These are phyloP conservation scores for Pythium pyrilobum DNA, from an alignment of 352 stramenopile species.

Conservation along the genomic window DNA sequence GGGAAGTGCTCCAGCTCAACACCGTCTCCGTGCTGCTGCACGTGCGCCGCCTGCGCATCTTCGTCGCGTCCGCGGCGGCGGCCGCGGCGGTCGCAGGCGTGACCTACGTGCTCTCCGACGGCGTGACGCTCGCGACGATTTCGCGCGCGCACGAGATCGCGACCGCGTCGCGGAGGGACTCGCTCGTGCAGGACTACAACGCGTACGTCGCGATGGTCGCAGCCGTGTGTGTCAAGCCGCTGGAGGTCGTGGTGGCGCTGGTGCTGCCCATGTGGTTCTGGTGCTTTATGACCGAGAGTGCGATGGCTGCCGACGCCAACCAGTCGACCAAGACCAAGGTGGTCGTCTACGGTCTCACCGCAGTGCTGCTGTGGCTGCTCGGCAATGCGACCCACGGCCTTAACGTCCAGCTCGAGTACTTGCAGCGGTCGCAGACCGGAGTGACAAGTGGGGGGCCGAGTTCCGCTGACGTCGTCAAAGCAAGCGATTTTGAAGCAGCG, in stretches of 20 bases:
- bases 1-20: constrained; percentile 19
- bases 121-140: constrained; percentile 11
- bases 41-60: constrained; percentile 11
- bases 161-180: background rate
- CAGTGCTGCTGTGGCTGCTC: constrained; percentile 55
- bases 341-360: constrained; percentile 22
- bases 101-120: constrained; percentile 1
- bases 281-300: constrained; percentile 43
- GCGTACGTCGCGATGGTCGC: constrained; percentile 34
- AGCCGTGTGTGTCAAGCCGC: constrained; percentile 35
- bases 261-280: constrained; percentile 49
- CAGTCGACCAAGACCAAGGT: constrained; percentile 18
- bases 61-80: background rate
- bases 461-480: background rate
- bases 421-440: background rate
- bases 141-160: background rate
- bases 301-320: constrained; percentile 31
- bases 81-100: background rate
- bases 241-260: constrained; percentile 38
- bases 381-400: constrained; percentile 52
- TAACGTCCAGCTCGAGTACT: constrained; percentile 38
- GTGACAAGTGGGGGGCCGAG: background rate
- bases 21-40: constrained; percentile 20
- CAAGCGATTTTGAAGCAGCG: background rate
- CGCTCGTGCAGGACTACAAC: constrained; percentile 22